phyloP scores from a whole-genome alignment of 352 stramenopile genomes.

The Phytopythium montanum region DNA sequence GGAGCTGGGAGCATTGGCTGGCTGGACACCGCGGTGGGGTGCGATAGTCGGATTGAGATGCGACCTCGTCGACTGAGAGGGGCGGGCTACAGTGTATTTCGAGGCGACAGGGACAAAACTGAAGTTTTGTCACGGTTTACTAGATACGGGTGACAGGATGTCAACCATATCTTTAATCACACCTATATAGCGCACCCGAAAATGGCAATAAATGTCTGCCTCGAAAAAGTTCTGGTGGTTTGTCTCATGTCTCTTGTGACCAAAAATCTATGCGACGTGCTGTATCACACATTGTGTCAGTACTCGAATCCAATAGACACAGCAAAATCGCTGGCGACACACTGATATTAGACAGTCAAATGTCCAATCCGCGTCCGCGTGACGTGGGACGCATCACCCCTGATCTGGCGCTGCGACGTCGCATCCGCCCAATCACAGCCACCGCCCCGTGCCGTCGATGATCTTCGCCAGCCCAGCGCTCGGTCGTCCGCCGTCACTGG shows the following conservation, averaged over 20 bases:
- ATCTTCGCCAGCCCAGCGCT: background rate
- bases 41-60: background rate
- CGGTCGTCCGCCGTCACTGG: background rate
- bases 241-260: slow-evolving; percentile 6
- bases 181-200: background rate
- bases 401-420: background rate
- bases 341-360: background rate
- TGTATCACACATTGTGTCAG: background rate
- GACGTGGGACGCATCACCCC: background rate
- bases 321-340: background rate
- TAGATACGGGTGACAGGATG: no score
- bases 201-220: background rate
- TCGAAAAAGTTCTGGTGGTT: slow-evolving; percentile 5
- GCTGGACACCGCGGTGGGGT: background rate
- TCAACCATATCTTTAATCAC: no score
- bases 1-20: background rate
- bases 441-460: background rate
- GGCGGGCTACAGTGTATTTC: background rate
- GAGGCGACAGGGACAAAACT: background rate
- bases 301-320: background rate
- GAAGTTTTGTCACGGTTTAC: background rate
- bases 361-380: background rate
- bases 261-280: background rate
- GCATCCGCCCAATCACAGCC: background rate
- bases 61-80: background rate